Evolutionary conservation across 441 rosid species (phyloP), one percentile per base, ranked within the genome.

Genomic region (Flueggea neowawraea): DNA sequence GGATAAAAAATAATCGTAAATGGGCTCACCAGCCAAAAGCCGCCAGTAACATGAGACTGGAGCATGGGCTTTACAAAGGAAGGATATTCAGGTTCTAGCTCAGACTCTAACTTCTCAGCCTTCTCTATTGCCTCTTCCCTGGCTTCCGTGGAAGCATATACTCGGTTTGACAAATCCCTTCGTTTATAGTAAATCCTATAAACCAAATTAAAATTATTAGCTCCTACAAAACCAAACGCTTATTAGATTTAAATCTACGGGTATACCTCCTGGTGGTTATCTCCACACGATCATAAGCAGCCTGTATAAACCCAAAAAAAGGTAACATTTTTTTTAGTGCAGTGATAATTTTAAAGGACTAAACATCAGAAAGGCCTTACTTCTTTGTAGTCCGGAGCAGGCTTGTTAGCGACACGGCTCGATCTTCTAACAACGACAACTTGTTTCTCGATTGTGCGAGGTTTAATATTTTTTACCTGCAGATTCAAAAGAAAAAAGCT

Each of bases 11-110:
- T 22, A 22, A 22, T 22, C 28, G 28, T 22, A 22, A 22, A 22
- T 22, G 28, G 28, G 28, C 57, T 63, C 74, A 85, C 96, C 91
- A 87, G 90, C 96, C 91, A 80, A 78, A 87, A 89, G 58, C 91
- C 86, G 61, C 90, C 88, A 31, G 83, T 69, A 63, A 89, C 90
- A 70, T 89, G 91, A 4, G 91, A 83, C 14, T 71, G 88, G 71
- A 87, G 87, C 96, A 89, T 87, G 11, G 88, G 61, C 70, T 80
- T 89, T 3, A 76, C 61, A 54, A 87, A 82, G 65, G 54, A 69
- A 9, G 94, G 94, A 64, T 62, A 69, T 12, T 75, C 63, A 39
- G 68, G 22, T 44, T 57, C 82, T 50, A 89, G 70, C 64, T 64
- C 67, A 47, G 77, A 65, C 45, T 79, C 76, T 57, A 89, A 36